phyloP scores from a whole-genome alignment of 305 asterid species.

The Fraxinus nigra region DNA sequence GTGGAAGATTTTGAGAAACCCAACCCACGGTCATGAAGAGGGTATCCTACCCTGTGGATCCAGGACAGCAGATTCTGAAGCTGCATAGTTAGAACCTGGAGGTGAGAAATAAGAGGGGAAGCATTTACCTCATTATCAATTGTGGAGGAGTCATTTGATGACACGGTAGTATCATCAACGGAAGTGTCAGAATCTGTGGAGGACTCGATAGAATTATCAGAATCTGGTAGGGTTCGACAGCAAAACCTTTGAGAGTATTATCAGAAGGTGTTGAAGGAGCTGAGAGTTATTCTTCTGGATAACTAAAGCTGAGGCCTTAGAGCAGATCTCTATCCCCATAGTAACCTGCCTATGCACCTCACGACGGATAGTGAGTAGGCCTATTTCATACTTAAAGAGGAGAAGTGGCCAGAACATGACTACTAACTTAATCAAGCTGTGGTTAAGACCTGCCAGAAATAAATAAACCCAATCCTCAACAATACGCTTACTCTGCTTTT shows the following conservation, averaged over 20 bases:
- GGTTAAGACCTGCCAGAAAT: not conserved
- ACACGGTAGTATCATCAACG: not conserved
- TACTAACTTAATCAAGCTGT: not conserved
- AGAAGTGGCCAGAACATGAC: not conserved
- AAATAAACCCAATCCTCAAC: not conserved
- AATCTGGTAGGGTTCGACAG: not conserved
- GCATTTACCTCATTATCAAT: not conserved
- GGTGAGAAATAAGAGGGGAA: not conserved
- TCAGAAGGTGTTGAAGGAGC: not conserved
- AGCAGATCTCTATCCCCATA: not conserved
- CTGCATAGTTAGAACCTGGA: not conserved
- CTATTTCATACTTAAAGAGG: not conserved
- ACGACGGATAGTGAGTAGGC: not conserved
- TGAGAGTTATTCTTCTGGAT: not conserved
- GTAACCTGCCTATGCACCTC: not conserved
- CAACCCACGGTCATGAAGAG: not conserved
- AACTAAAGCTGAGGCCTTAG: not conserved
- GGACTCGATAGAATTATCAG: not conserved
- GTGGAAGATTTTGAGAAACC: not conserved
- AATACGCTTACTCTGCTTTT: not conserved
- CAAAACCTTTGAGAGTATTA: not conserved
- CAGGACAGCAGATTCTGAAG: not conserved
- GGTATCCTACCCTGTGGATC: not conserved
- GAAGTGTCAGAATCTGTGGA: not conserved
- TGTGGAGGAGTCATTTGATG: not conserved